phyloP scores from a whole-genome alignment of 768 basidiomycete genomes.

The Boletus fagicola region DNA sequence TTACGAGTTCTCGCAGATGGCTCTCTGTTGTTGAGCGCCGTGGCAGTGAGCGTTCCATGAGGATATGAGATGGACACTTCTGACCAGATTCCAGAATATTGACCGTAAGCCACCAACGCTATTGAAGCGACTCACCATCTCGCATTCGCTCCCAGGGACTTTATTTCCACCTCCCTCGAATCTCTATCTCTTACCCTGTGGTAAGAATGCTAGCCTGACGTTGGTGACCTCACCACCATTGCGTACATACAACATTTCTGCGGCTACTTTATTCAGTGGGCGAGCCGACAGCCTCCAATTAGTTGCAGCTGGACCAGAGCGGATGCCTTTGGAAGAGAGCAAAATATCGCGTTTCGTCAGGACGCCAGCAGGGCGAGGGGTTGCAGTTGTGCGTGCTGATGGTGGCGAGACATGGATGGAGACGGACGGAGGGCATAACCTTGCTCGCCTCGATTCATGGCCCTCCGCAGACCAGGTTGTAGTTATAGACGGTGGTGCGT shows the following conservation, averaged over 20 bases:
- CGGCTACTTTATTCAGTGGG: conserved; percentile 62
- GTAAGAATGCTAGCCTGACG: conserved; percentile 43
- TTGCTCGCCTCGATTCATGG: conserved; percentile 54
- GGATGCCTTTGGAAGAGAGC: conserved; percentile 46
- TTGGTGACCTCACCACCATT: conserved; percentile 70
- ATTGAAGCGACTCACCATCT: conserved; percentile 69
- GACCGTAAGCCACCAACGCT: conserved; percentile 86
- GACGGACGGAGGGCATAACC: conserved; percentile 43
- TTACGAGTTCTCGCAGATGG: conserved; percentile 69
- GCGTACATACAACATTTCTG: conserved; percentile 56
- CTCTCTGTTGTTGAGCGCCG: conserved; percentile 67
- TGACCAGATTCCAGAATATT: conserved; percentile 60
- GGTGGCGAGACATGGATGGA: conserved; percentile 69
- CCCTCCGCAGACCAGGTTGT: conserved; percentile 60
- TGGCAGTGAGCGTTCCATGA: conserved; percentile 53
- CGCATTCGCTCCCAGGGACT: conserved; percentile 54
- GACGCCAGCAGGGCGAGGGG: conserved; percentile 75
- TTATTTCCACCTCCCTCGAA: conserved; percentile 49
- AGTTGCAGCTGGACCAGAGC: conserved; percentile 40
- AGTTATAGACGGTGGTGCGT: conserved; percentile 64
- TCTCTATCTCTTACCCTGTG: conserved; percentile 53
- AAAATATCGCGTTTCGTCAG: conserved; percentile 64
- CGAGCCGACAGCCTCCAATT: conserved; percentile 50
- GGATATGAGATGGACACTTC: neutral
- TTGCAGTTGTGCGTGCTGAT: conserved; percentile 59